These are phyloP conservation scores for Pythium utonaiense DNA, from an alignment of 352 stramenopile species.

Conservation along the genomic window DNA sequence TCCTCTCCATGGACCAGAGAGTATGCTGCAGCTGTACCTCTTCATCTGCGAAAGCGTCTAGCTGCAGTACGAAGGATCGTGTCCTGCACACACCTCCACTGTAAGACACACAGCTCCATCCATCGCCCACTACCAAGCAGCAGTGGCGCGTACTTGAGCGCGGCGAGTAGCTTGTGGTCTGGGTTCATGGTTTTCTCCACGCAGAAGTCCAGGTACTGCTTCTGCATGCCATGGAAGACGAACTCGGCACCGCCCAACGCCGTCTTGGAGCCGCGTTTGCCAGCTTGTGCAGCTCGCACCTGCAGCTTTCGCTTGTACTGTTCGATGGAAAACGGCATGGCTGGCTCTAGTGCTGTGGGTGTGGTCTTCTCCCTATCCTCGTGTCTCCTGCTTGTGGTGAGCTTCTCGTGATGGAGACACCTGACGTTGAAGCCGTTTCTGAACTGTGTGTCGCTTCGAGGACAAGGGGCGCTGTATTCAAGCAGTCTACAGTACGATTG, in stretches of 20 bases:
- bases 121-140: too few relatives aligned
- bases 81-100: slow-evolving; percentile 13
- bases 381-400: too few relatives aligned
- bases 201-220: slow-evolving; percentile 54
- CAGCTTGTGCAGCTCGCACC: slow-evolving; percentile 29
- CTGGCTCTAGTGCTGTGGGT: too few relatives aligned
- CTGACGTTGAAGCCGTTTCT: neutral
- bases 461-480: neutral
- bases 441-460: slow-evolving; percentile 10
- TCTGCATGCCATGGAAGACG: slow-evolving; percentile 28
- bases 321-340: slow-evolving; percentile 54
- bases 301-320: slow-evolving; percentile 57
- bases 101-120: too few relatives aligned
- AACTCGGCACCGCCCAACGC: slow-evolving; percentile 2
- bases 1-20: too few relatives aligned
- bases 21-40: slow-evolving; percentile 71
- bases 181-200: slow-evolving; percentile 50
- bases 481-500: slow-evolving; percentile 1
- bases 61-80: slow-evolving; percentile 30
- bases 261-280: neutral
- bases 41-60: slow-evolving; percentile 48
- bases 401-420: neutral
- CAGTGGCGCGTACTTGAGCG: slow-evolving; percentile 28
- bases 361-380: too few relatives aligned
- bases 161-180: slow-evolving; percentile 39